These are phyloP conservation scores for Curvularia spicifera DNA, from an alignment of 2,329 filamentous ascomycete genomes.

Conservation along the genomic window DNA sequence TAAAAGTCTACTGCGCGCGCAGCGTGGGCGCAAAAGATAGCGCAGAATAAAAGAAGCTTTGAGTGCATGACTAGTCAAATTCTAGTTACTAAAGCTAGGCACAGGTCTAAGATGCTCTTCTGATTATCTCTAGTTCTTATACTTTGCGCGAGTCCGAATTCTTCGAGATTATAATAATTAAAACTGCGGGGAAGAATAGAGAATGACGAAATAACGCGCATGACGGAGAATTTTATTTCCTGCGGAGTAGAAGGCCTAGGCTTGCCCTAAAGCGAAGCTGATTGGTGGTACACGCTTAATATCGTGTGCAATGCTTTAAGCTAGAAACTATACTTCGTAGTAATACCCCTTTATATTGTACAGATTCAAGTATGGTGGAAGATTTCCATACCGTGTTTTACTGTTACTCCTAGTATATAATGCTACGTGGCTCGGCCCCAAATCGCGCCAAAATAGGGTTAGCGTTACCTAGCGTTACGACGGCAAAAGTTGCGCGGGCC, in stretches of 20 bases:
- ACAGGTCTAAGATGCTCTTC: neutral
- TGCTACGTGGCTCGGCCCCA: no score
- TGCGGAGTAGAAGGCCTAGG: no score
- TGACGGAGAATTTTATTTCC: neutral
- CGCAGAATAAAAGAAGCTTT: conserved; percentile 1
- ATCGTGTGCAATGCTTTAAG: no score
- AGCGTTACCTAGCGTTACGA: no score
- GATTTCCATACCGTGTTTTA: no score
- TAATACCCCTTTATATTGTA: no score
- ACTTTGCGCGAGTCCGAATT: neutral
- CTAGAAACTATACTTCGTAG: no score
- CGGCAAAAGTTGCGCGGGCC: no score
- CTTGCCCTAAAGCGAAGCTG: no score
- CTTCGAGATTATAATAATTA: conserved; percentile 1
- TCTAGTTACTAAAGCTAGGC: neutral
- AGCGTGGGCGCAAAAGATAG: neutral
- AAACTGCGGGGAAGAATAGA: conserved; percentile 5
- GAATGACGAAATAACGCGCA: neutral
- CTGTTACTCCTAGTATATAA: neutral
- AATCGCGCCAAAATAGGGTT: no score
- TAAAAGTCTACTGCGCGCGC: conserved; percentile 3
- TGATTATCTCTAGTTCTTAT: conserved; percentile 3
- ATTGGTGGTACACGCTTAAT: no score
- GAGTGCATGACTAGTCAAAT: conserved; percentile 3
- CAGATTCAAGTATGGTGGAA: no score